Conservation (phyloP, 164 flowering plant species). For the Macadamia tetraphylla region DNA sequence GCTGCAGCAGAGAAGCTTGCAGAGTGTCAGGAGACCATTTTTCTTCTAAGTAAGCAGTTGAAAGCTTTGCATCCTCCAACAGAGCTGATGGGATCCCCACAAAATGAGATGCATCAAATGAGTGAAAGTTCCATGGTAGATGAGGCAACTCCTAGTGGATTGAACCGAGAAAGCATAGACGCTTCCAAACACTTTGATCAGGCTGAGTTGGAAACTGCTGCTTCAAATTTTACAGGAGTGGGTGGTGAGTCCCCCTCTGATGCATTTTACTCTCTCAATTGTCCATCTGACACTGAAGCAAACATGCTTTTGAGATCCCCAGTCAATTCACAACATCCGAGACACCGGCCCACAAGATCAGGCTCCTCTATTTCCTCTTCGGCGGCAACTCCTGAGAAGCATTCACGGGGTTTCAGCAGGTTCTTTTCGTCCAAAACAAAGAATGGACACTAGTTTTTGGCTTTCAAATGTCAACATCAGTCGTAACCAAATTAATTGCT, state of each 20-base stretch:
- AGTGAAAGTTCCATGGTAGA: constrained; percentile 36
- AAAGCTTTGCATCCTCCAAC: constrained; percentile 64
- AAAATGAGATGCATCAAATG: constrained; percentile 32
- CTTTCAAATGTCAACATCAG: background rate
- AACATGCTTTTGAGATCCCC: constrained; percentile 44
- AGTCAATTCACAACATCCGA: constrained; percentile 35
- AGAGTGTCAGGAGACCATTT: constrained; percentile 92
- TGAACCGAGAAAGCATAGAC: constrained; percentile 9
- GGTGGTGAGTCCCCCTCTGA: constrained; percentile 49
- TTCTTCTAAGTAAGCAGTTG: constrained; percentile 82
- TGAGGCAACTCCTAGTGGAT: constrained; percentile 31
- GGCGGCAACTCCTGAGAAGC: constrained; percentile 68
- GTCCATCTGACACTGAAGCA: constrained; percentile 44
- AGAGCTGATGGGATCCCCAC: constrained; percentile 44
- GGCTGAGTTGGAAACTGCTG: constrained; percentile 32
- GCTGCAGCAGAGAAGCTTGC: constrained; percentile 94
- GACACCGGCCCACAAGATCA: constrained; percentile 51
- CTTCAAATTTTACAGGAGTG: constrained; percentile 15
- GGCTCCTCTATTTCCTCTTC: constrained; percentile 54
- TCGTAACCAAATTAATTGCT: background rate
- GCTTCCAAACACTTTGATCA: constrained; percentile 33
- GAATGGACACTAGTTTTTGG: constrained; percentile 25
- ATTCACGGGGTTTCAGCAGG: constrained; percentile 70
- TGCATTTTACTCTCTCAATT: constrained; percentile 21
- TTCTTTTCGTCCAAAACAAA: constrained; percentile 79